A percentile compares a stretch with the other conserved stretches of the same genome.
Conservation (phyloP, 2,329 filamentous ascomycete species). For the Chrysoporthe deuterocubensis region DNA sequence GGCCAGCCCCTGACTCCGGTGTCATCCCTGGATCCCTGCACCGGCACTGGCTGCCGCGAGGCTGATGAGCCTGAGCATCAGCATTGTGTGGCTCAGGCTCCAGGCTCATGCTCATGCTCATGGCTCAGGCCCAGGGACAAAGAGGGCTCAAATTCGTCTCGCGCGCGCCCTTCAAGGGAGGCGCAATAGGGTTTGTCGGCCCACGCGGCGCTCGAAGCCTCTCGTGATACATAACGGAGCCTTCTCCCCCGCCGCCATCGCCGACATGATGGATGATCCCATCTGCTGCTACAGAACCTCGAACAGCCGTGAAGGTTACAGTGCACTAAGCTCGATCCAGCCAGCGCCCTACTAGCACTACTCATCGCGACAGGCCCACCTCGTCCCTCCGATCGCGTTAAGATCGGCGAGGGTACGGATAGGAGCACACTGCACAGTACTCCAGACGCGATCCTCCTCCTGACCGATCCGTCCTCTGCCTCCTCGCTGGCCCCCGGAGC, state of each 20-base stretch:
- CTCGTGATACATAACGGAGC: not conserved
- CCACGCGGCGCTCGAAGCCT: not conserved
- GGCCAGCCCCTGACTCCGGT: not conserved
- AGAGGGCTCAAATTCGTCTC: not conserved
- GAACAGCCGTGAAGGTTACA: constrained; percentile 5
- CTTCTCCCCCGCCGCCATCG: not conserved
- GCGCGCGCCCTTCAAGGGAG: not conserved
- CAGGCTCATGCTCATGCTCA: not conserved
- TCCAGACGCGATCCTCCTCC: not conserved
- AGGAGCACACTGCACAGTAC: not conserved
- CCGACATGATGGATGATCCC: not conserved
- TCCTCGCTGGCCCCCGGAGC: constrained; percentile 23
- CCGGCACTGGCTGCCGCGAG: not conserved
- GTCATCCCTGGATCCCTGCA: not conserved
- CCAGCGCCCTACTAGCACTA: constrained; percentile 6
- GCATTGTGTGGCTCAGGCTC: no score
- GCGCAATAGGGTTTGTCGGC: constrained; percentile 3
- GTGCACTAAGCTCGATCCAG: constrained; percentile 11
- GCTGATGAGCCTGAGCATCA: not conserved
- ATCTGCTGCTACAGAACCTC: constrained; percentile 4
- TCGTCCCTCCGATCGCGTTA: constrained; percentile 16
- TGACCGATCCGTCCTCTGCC: not conserved
- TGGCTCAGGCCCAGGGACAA: not conserved
- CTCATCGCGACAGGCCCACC: constrained; percentile 16
- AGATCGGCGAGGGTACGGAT: constrained; percentile 12